Base-by-base conservation (phyloP, 208 protist genomes). In the Leishmania gerbilli region DNA sequence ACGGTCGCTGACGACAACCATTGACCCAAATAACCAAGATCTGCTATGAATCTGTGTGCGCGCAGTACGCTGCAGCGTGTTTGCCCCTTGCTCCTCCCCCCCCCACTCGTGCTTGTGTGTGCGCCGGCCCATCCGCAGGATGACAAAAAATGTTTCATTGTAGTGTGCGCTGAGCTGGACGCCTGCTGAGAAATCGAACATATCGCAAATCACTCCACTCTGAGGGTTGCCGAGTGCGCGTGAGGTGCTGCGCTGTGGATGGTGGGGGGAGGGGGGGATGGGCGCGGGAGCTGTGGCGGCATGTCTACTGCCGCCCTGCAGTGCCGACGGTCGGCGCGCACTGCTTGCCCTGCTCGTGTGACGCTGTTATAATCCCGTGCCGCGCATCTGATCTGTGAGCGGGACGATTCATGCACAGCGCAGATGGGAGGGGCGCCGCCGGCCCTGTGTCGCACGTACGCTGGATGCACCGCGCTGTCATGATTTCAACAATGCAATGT, bases 1-100 rank as follows among this genome's bases (percentile, higher is more conserved):
- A 74, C 76, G 71, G 68, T 64, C 75, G 64, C 76, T 92, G 91
- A 92, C 91, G 91, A 95, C 84, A 91, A 87, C 83, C 78, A 90
- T 90, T 93, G 88, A 89, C 74, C 85, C 79, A 58, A 47, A 82
- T 83, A 88, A 91, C 91, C 91, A 95, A 95, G 91, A 95, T 95
- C 89, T 93, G 90, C 90, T 91, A 95, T 95, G 90, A 93, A 1
- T 71, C 6, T 13, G 40, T 27, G 53, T 58, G 56, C 8, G 27
- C 56, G 56, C 34, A n/a, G 40, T 74, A 45, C 49, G 27, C 13
- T 19, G 51, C 51, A 9, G 51, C 51, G 13, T 55, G 15, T 55
- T 55, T 17, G 49, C 15, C 49, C 0, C 3, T 55, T 55, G 0
- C 51, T 55, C 0, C 51, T 9, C 15, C 34, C 1, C 6, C 2